phyloP scores from a whole-genome alignment of 441 rosid species.

The Populus hybrid region DNA sequence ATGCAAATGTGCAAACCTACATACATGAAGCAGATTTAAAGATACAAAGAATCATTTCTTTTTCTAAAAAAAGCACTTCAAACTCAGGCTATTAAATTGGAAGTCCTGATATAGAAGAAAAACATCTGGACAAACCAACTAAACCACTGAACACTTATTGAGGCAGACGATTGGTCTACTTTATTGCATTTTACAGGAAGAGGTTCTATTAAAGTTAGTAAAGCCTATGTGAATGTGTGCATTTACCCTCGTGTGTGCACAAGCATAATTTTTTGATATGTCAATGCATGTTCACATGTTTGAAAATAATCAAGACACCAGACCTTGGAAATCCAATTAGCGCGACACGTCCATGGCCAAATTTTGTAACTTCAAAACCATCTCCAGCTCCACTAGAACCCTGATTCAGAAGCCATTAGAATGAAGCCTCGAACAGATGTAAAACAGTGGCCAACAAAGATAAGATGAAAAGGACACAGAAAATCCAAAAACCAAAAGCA shows the following conservation, averaged over 20 bases:
- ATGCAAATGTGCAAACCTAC: background rate
- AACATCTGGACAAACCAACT: background rate
- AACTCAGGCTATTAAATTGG: background rate
- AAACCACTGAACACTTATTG: background rate
- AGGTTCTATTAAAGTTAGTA: background rate
- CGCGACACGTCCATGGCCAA: conserved; percentile 98
- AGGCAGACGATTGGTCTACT: background rate
- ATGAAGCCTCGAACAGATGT: conserved; percentile 15
- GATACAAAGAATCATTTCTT: no score
- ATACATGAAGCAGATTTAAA: background rate
- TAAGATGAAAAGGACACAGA: background rate
- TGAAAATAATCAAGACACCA: conserved; percentile 15
- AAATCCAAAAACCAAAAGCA: background rate
- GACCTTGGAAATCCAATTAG: conserved; percentile 99
- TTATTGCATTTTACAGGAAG: background rate
- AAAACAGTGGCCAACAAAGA: conserved; percentile 2
- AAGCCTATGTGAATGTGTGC: background rate
- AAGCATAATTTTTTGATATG: background rate
- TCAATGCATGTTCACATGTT: background rate
- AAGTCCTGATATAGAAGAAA: background rate
- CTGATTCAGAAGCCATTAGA: conserved; percentile 34
- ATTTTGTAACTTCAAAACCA: conserved; percentile 98
- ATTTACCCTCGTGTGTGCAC: background rate
- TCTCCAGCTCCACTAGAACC: conserved; percentile 97
- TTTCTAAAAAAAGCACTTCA: background rate